Conservation (phyloP, 2,329 filamentous ascomycete genomes). For the Claviceps pazoutovae region DNA sequence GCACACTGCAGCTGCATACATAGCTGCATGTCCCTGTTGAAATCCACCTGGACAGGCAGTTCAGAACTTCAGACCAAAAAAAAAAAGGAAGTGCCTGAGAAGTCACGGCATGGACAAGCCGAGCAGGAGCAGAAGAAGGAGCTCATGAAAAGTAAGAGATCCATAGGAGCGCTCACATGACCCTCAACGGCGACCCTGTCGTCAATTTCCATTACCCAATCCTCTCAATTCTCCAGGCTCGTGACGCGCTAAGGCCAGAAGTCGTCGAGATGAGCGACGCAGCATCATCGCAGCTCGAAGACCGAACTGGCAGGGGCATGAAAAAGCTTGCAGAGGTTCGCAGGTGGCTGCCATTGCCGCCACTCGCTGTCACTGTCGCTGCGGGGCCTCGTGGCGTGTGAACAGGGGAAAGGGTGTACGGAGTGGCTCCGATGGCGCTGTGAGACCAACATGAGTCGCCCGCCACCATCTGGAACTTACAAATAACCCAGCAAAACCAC, state of each 20-base stretch:
- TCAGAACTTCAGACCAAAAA: neutral
- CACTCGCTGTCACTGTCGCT: too few species aligned
- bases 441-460: too few species aligned
- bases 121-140: neutral
- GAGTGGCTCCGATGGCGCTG: too few species aligned
- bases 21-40: neutral
- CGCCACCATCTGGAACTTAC: neutral
- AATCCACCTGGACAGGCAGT: neutral
- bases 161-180: conserved; percentile 7
- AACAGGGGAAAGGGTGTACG: too few species aligned
- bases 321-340: too few species aligned
- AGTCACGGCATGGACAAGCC: neutral
- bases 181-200: conserved; percentile 1
- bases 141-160: neutral
- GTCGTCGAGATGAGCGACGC: neutral
- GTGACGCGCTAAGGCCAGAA: conserved; percentile 2
- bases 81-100: neutral
- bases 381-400: too few species aligned
- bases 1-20: neutral
- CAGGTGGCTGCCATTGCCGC: too few species aligned
- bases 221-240: neutral
- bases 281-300: too few species aligned
- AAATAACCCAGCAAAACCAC: neutral
- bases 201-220: conserved; percentile 10
- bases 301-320: too few species aligned